These are phyloP conservation scores for Colletotrichum tropicicola DNA, from an alignment of 2,329 filamentous ascomycete genomes.

Conservation along the genomic window DNA sequence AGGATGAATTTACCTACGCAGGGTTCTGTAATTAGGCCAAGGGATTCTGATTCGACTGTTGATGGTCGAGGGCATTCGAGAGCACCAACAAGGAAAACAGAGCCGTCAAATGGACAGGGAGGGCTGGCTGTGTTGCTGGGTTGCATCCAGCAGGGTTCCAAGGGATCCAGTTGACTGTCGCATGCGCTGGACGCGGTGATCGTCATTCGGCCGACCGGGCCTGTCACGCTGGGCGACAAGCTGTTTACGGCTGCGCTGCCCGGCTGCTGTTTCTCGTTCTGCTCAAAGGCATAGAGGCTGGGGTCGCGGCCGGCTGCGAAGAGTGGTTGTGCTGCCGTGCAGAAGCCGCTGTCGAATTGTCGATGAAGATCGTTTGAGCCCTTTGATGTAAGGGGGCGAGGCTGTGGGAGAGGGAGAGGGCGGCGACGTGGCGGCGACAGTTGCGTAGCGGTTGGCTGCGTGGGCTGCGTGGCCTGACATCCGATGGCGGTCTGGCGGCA, in stretches of 20 bases:
- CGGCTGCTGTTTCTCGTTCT: neutral
- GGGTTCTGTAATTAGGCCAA: slow-evolving; percentile 27
- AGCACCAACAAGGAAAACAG: slow-evolving; percentile 2
- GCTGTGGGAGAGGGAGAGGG: neutral
- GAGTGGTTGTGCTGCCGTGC: neutral
- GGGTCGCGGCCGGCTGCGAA: too few relatives aligned
- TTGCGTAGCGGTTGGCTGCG: too few relatives aligned
- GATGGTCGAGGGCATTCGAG: neutral
- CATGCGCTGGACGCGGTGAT: slow-evolving; percentile 10
- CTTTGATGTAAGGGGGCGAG: neutral
- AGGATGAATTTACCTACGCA: slow-evolving; percentile 15
- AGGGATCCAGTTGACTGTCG: neutral
- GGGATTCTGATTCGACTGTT: slow-evolving; percentile 13
- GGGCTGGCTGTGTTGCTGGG: slow-evolving; percentile 7
- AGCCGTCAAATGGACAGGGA: slow-evolving; percentile 13
- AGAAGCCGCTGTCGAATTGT: neutral
- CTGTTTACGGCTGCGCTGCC: neutral
- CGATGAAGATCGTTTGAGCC: neutral
- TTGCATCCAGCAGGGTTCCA: slow-evolving; percentile 9
- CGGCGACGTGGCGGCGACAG: too few relatives aligned
- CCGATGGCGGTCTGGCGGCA: too few relatives aligned
- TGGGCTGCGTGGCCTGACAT: too few relatives aligned
- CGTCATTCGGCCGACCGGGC: slow-evolving; percentile 25
- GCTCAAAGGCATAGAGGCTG: too few relatives aligned
- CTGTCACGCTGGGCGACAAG: slow-evolving; percentile 2